These are phyloP conservation scores for Scheffersomyces coipomensis DNA, from an alignment of 805 yeast species.

Conservation along the genomic window DNA sequence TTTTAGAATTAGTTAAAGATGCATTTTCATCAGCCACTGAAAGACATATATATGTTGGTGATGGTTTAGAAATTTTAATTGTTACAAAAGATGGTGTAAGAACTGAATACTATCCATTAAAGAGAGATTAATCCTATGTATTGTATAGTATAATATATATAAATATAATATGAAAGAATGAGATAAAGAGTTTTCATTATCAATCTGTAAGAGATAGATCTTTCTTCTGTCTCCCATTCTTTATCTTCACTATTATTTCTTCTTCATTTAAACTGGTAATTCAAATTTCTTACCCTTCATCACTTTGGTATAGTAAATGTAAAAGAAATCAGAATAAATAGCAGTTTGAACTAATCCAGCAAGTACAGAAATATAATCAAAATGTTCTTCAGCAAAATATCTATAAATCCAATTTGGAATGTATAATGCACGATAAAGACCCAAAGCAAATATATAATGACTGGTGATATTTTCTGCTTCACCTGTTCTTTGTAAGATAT, in stretches of 20 bases:
- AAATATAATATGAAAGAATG: no score
- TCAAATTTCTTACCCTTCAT: slow-evolving; percentile 75
- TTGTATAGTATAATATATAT: no score
- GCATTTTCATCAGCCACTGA: slow-evolving; percentile 96
- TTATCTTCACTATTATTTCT: no score
- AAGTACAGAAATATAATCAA: slow-evolving; percentile 68
- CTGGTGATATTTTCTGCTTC: slow-evolving; percentile 83
- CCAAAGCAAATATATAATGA: slow-evolving; percentile 93
- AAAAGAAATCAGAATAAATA: slow-evolving; percentile 93
- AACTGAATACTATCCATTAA: slow-evolving; percentile 78
- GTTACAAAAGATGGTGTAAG: slow-evolving; percentile 92
- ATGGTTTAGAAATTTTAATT: slow-evolving; percentile 85
- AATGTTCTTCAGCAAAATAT: slow-evolving; percentile 58
- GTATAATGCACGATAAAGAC: slow-evolving; percentile 84
- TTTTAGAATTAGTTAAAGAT: slow-evolving; percentile 82
- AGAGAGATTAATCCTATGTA: slow-evolving; percentile 73
- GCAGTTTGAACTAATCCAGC: slow-evolving; percentile 87
- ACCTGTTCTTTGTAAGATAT: slow-evolving; percentile 85
- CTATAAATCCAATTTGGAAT: slow-evolving; percentile 96
- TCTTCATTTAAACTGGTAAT: slow-evolving; percentile 58
- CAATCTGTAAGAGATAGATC: no score
- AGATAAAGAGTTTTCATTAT: no score
- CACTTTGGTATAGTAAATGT: slow-evolving; percentile 77
- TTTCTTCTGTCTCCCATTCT: no score
- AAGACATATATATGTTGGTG: slow-evolving; percentile 98